These are phyloP conservation scores for Meyerozyma carpophila DNA, from an alignment of 1,139 yeast species.

Conservation along the genomic window DNA sequence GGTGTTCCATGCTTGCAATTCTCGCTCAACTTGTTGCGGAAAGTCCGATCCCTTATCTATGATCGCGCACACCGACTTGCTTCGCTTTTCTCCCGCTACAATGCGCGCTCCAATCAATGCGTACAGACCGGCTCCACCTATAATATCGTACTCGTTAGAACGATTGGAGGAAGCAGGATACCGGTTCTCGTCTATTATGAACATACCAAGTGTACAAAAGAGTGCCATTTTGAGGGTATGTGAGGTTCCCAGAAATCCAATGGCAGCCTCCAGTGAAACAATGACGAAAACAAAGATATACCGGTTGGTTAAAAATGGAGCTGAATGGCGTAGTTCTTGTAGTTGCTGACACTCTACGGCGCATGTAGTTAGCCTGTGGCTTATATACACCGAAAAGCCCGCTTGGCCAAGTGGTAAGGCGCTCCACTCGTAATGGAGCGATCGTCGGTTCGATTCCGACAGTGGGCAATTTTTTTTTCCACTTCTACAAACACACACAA, in stretches of 20 bases:
- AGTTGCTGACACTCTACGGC: too few species aligned
- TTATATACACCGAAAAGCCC: slow-evolving; percentile 19
- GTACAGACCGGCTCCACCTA: slow-evolving; percentile 91
- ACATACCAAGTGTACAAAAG: slow-evolving; percentile 75
- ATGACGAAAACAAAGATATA: not conserved
- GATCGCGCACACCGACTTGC: slow-evolving; percentile 53
- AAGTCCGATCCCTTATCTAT: slow-evolving; percentile 80
- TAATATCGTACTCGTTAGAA: slow-evolving; percentile 44
- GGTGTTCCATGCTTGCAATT: slow-evolving; percentile 56
- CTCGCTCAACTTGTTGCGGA: slow-evolving; percentile 43
- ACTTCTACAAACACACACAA: too few species aligned
- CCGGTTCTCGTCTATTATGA: slow-evolving; percentile 84
- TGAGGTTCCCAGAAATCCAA: too few species aligned
- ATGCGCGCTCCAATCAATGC: slow-evolving; percentile 75
- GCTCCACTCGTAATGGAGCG: slow-evolving; percentile 55
- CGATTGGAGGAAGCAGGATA: slow-evolving; percentile 40
- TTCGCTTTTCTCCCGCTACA: slow-evolving; percentile 31
- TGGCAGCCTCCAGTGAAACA: too few species aligned
- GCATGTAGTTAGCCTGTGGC: not conserved
- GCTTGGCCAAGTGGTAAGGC: slow-evolving; percentile 55
- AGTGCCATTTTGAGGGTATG: slow-evolving; percentile 8
- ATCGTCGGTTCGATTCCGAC: slow-evolving; percentile 54
- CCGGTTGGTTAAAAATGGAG: too few species aligned
- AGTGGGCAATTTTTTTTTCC: slow-evolving; percentile 32
- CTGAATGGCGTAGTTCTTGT: too few species aligned